phyloP scores from a whole-genome alignment of 163 green algal species.

The Coccomyxa subellipsoidea region DNA sequence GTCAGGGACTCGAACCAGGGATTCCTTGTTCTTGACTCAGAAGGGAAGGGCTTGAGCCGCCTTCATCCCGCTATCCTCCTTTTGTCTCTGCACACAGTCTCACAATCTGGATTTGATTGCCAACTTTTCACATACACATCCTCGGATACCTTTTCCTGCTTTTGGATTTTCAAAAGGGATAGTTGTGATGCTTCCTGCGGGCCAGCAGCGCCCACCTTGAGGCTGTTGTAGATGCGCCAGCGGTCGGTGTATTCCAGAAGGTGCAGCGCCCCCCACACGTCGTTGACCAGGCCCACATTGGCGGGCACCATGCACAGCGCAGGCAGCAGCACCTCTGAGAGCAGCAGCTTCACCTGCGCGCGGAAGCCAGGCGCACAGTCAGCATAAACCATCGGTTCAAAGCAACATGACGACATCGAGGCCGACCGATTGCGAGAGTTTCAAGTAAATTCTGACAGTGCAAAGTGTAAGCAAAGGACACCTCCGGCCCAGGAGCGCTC shows the following conservation, averaged over 20 bases:
- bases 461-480: too few relatives aligned
- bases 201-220: not conserved
- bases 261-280: constrained; percentile 74
- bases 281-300: constrained; percentile 50
- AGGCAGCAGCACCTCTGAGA: constrained; percentile 61
- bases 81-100: too few relatives aligned
- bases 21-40: too few relatives aligned
- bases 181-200: too few relatives aligned
- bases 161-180: too few relatives aligned
- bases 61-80: too few relatives aligned
- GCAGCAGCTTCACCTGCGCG: constrained; percentile 37
- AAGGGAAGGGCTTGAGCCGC: too few relatives aligned
- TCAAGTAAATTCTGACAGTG: not conserved
- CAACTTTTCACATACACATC: too few relatives aligned
- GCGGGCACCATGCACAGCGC: constrained; percentile 57
- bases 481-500: not conserved
- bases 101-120: too few relatives aligned
- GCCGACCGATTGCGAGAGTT: not conserved
- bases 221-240: constrained; percentile 21
- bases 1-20: too few relatives aligned
- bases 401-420: not conserved
- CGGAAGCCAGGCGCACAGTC: not conserved
- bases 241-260: constrained; percentile 65
- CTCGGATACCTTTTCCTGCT: too few relatives aligned
- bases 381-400: not conserved